Base-by-base conservation (phyloP, 495 filamentous ascomycete genomes). In the Echria macrotheca region DNA sequence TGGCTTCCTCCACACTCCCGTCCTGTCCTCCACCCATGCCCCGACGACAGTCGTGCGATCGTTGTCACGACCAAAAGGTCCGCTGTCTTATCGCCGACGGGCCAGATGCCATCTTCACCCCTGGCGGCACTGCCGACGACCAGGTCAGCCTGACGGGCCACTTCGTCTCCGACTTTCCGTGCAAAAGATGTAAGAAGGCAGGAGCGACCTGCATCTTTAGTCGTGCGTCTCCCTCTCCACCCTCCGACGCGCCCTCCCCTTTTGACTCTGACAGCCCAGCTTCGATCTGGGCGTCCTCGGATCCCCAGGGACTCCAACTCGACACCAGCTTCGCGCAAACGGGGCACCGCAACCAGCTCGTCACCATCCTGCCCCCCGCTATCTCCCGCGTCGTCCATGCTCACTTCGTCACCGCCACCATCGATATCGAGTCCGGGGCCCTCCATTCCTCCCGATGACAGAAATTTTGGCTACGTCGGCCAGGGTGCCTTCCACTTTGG, bases 31-130 rank as follows among this genome's bases (percentile, higher is more conserved):
- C 5, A 3, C 17, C 26, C 6, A 55, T 59, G 56, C 56, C 56
- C n/a, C 49, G 56, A 2, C 47, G 56, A 31, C 56, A 59, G 44
- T 59, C 56, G 3, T 59, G 56, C 39, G 56, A 59, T 29, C 56
- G 56, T 3, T 59, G 56, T 23, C 56, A 59, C 17, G 53, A 56
- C 32, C 56, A 56, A 33, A 59, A 59, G 43, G 56, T 59, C 17
- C 56, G 56, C 22, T 59, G 56, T 29, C 40, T 56, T 23, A 56
- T n/a, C n/a, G n/a, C 52, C 19, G 47, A 56, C 32, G 49, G 45
- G 0, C 29, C 31, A 1, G 33, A 59, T 11, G 45, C 36, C 3
- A 23, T 41, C 17, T 38, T 47, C 37, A 26, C 3, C 1, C 49
- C 47, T 0, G 49, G 53, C n/a, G 49, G 45, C 7, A 39, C 51